A percentile compares a stretch with the other conserved stretches of the same genome.
Conservation (phyloP, 345 rosid species). For the Cochlearia excelsa region DNA sequence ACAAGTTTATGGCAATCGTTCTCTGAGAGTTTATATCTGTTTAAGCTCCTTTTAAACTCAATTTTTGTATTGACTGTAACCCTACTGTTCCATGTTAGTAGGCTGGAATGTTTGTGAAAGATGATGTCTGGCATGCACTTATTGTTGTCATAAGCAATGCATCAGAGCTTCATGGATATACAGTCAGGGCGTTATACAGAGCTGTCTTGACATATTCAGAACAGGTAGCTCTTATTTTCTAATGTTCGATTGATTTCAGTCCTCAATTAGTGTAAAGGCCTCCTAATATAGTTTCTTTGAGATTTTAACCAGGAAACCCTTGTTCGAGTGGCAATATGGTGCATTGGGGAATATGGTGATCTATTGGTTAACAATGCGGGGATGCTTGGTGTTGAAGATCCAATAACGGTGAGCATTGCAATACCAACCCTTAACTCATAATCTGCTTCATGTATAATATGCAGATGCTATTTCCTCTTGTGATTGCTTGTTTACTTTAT, state of each 20-base stretch:
- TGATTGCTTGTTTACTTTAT: constrained; percentile 8
- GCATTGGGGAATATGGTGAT: constrained; percentile 99
- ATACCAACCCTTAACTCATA: constrained; percentile 2
- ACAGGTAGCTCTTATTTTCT: constrained; percentile 57
- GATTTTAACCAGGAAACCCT: constrained; percentile 70
- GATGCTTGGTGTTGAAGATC: constrained; percentile 83
- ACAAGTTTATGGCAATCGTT: constrained; percentile 12
- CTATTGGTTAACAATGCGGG: constrained; percentile 83
- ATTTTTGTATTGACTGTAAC: constrained; percentile 26
- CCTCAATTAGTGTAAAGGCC: constrained; percentile 15
- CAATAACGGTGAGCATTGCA: constrained; percentile 67
- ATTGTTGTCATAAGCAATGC: constrained; percentile 94
- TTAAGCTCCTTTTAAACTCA: constrained; percentile 11
- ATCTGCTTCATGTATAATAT: constrained; percentile 11
- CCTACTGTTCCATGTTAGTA: constrained; percentile 46
- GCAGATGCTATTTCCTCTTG: constrained; percentile 9
- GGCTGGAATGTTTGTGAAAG: constrained; percentile 99
- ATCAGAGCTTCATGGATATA: constrained; percentile 91
- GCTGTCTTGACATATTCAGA: constrained; percentile 71
- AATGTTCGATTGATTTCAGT: constrained; percentile 18
- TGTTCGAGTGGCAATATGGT: constrained; percentile 96
- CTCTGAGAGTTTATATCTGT: constrained; percentile 18
- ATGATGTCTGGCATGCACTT: constrained; percentile 97
- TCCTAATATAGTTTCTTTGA: constrained; percentile 27
- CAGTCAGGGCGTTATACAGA: constrained; percentile 81